phyloP scores from a whole-genome alignment of 179 eudicot genomes.

The Camellia oleifera region DNA sequence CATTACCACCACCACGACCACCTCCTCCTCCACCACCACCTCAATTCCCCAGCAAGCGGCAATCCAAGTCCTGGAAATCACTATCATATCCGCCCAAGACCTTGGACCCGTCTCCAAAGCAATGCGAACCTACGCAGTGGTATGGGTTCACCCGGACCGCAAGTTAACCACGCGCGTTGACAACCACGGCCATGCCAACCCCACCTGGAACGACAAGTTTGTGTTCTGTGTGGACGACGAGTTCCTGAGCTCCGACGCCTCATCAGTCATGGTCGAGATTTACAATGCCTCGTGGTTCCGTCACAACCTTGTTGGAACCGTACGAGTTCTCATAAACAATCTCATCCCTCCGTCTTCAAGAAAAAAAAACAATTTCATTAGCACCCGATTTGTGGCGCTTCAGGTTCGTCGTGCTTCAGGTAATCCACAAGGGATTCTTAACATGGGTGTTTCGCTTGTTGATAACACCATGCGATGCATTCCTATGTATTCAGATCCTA shows the following conservation, averaged over 20 bases:
- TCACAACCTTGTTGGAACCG: slow-evolving; percentile 44
- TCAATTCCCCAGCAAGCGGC: slow-evolving; percentile 16
- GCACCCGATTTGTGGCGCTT: slow-evolving; percentile 26
- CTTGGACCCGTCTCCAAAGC: slow-evolving; percentile 38
- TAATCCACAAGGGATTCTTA: slow-evolving; percentile 28
- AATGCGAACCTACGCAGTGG: slow-evolving; percentile 43
- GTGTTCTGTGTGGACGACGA: slow-evolving; percentile 37
- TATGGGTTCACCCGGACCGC: slow-evolving; percentile 46
- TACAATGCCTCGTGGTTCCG: slow-evolving; percentile 48
- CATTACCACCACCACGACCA: slow-evolving; percentile 8
- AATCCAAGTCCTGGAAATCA: slow-evolving; percentile 35
- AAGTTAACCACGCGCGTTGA: slow-evolving; percentile 43
- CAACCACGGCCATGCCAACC: slow-evolving; percentile 36
- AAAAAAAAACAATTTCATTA: neutral
- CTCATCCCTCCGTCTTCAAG: slow-evolving; percentile 21
- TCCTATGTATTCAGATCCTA: neutral
- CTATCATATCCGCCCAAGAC: slow-evolving; percentile 50
- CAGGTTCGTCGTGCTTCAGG: slow-evolving; percentile 33
- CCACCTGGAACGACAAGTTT: slow-evolving; percentile 60
- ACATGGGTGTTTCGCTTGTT: slow-evolving; percentile 25
- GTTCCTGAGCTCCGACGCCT: slow-evolving; percentile 32
- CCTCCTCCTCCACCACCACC: neutral
- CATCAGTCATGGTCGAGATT: slow-evolving; percentile 47
- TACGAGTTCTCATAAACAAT: slow-evolving; percentile 37
- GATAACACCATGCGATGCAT: neutral